Percentiles rank a stretch among this genome's conserved stretches.
phyloP scores from a whole-genome alignment of 805 yeast species.

The Candida ovalis region DNA sequence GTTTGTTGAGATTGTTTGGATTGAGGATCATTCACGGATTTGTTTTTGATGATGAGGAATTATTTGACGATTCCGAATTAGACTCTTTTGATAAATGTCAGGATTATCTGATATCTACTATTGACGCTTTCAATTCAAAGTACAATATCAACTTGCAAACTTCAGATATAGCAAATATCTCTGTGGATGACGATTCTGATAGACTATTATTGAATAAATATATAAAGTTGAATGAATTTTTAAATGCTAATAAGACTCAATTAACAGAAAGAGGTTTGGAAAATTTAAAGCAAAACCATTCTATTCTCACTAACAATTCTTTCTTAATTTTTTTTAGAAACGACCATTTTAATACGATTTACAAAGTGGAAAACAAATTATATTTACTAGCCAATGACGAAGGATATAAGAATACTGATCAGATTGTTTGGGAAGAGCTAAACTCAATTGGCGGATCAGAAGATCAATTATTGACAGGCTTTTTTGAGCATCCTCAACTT shows the following conservation, averaged over 20 bases:
- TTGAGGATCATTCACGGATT: conserved; percentile 74
- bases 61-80: conserved; percentile 4
- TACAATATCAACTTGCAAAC: conserved; percentile 6
- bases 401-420: conserved; percentile 45
- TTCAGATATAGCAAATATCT: conserved; percentile 1
- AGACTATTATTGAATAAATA: conserved; percentile 7
- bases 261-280: conserved; percentile 65
- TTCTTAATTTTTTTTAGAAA: conserved; percentile 79
- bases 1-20: conserved; percentile 22
- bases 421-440: conserved; percentile 82
- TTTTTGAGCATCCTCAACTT: conserved; percentile 42
- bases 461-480: conserved; percentile 69
- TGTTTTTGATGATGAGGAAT: conserved; percentile 7
- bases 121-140: conserved; percentile 9
- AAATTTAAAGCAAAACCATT: conserved; percentile 32
- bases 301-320: conserved; percentile 45
- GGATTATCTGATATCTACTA: conserved; percentile 23
- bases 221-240: conserved; percentile 32
- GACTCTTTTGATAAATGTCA: conserved; percentile 29
- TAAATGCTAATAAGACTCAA: conserved; percentile 68
- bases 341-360: conserved; percentile 79
- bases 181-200: neutral
- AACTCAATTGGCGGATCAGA: conserved; percentile 61
- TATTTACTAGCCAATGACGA: conserved; percentile 72
- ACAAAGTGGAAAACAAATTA: conserved; percentile 45